These are phyloP conservation scores for Hypoxylon sp. DNA, from an alignment of 2,329 filamentous ascomycete species.

Conservation along the genomic window DNA sequence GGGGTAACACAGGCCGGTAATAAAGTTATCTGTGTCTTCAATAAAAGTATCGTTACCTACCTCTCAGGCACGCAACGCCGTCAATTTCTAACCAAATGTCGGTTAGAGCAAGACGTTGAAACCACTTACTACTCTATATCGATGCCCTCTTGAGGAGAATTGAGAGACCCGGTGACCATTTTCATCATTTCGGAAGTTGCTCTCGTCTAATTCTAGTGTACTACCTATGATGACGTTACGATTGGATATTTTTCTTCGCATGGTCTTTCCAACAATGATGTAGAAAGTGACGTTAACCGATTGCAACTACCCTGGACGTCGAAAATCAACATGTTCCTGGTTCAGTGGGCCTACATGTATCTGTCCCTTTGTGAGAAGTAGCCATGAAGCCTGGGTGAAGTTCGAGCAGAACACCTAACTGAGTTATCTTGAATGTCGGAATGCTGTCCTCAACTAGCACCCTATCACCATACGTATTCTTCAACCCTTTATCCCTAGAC, in stretches of 20 bases:
- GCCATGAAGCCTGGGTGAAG: not conserved
- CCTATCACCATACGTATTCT: not conserved
- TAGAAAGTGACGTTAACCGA: not conserved
- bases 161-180: too few relatives aligned
- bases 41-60: too few relatives aligned
- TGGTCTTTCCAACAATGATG: slow-evolving; percentile 8
- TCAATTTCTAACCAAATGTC: too few relatives aligned
- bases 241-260: not conserved
- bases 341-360: not conserved
- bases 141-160: too few relatives aligned
- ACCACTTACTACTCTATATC: too few relatives aligned
- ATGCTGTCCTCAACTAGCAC: slow-evolving; percentile 26
- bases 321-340: not conserved
- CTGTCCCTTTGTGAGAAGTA: not conserved
- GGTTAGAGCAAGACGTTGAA: too few relatives aligned
- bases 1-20: not conserved
- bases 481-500: slow-evolving; percentile 26
- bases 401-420: not conserved
- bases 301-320: not conserved
- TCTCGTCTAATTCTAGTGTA: too few relatives aligned
- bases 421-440: not conserved
- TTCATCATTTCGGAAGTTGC: too few relatives aligned
- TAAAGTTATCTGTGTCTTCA: too few relatives aligned
- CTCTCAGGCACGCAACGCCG: too few relatives aligned
- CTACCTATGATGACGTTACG: not conserved